Base-by-base conservation (phyloP, 2,329 filamentous ascomycete species). In the Aaosphaeria pasadenensis region DNA sequence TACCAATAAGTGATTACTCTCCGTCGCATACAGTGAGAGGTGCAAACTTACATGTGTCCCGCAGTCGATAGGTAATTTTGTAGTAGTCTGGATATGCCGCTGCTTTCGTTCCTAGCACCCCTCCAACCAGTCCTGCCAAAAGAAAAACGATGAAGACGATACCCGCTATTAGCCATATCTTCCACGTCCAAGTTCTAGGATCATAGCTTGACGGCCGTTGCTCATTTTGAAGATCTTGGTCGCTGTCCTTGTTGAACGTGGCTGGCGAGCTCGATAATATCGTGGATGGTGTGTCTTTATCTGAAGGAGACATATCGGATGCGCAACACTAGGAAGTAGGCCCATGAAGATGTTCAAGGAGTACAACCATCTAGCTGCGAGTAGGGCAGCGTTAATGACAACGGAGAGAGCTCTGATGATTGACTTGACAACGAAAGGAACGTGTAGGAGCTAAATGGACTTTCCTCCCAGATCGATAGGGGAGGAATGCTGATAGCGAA, bases 81-180 rank as follows among this genome's bases (percentile, higher is more conserved):
- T 40, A 57, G 42, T 59, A 59, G 47, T 57, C 38, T 5, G 57
- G 57, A 46, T 59, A 59, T 30, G 55, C 53, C 17, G 46, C 53
- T 32, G 50, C 50, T 28, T 53, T 39, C 2, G 49, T 46, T n/a
- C 57, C 57, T 9, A 59, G 38, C 5, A 57, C 52, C 5, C 51
- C 50, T 39, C 53, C 53, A 17, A 56, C 51, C 9, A 53, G 38
- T 7, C 46, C 50, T 7, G 36, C 51, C 2, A 52, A 28, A 32
- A 54, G 33, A 11, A 51, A 35, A n/a, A 52, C 30, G n/a, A 53
- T 36, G 7, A 44, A 9, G 2, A 47, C 40, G 28, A 49, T 17
- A 32, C 44, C 49, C 35, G 49, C 42, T n/a, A 42, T 32, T 9
- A 54, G 39, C 51, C 55, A 53, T 42, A 35, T 50, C 29, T 41